A percentile compares a stretch with the other conserved stretches of the same genome.
Conservation (phyloP, 805 yeast genomes). For the Myxozyma sirexii region DNA sequence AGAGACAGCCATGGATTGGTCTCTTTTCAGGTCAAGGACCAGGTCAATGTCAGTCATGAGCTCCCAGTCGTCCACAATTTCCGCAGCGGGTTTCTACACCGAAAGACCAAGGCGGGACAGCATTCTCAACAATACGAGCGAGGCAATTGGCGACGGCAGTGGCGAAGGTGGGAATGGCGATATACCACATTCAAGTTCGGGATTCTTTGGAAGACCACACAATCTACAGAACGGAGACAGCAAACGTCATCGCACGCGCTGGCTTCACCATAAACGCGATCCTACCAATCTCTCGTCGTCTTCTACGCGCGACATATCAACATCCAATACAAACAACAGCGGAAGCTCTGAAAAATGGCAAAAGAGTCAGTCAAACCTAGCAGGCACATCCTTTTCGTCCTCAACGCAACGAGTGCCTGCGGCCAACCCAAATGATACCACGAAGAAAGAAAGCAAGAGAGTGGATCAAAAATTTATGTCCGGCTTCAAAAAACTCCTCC, state of each 20-base stretch:
- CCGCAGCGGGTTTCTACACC: conserved; percentile 14
- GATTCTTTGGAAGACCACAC: conserved; percentile 2
- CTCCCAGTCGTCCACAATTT: conserved; percentile 1
- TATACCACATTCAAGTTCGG: neutral
- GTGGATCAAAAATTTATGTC: neutral
- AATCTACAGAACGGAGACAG: neutral
- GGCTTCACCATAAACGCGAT: conserved; percentile 1
- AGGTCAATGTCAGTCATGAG: conserved; percentile 4
- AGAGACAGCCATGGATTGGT: conserved; percentile 12
- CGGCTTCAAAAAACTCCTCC: conserved; percentile 2
- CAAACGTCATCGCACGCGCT: neutral
- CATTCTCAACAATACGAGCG: neutral
- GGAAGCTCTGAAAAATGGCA: neutral
- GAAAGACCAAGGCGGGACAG: neutral
- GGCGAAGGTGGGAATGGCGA: neutral
- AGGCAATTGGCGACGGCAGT: neutral
- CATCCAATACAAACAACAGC: too few species aligned
- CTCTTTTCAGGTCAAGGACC: conserved; percentile 5
- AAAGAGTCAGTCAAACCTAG: neutral
- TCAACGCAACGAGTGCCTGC: neutral
- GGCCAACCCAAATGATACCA: neutral
- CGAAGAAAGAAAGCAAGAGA: neutral
- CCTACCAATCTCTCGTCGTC: neutral
- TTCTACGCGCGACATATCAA: too few species aligned
- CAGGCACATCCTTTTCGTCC: neutral